Evolutionary conservation across 2,329 filamentous ascomycete genomes (phyloP).

Genomic region (Corinectria fuckeliana): DNA sequence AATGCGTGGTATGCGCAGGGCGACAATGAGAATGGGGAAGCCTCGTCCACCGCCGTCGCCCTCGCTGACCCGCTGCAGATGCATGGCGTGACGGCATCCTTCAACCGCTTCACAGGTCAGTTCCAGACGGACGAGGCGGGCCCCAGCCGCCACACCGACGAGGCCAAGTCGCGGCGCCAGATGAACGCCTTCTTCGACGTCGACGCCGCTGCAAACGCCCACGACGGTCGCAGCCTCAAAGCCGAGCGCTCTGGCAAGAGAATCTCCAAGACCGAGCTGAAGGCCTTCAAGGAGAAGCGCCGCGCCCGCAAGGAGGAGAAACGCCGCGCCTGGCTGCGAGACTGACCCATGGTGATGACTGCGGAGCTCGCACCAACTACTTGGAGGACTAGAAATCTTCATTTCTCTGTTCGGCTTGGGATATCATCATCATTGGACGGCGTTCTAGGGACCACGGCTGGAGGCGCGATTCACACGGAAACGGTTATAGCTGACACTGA

Average conservation of each 20-base stretch:
- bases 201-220: conserved; percentile 87
- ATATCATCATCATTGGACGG: conserved; percentile 25
- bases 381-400: background rate
- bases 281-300: conserved; percentile 90
- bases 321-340: conserved; percentile 85
- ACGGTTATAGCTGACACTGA: background rate
- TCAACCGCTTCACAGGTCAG: conserved; percentile 89
- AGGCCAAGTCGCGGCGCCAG: conserved; percentile 85
- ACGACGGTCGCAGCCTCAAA: conserved; percentile 89
- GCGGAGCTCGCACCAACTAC: background rate
- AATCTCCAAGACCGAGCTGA: conserved; percentile 83
- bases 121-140: conserved; percentile 74
- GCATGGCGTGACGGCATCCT: conserved; percentile 75
- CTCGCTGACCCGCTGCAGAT: conserved; percentile 52
- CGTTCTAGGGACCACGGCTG: conserved; percentile 21
- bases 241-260: conserved; percentile 89
- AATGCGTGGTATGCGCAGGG: conserved; percentile 89
- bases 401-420: background rate
- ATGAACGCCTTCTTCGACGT: conserved; percentile 97
- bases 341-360: conserved; percentile 58
- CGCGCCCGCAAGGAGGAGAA: conserved; percentile 93
- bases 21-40: conserved; percentile 43
- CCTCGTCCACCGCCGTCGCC: conserved; percentile 34
- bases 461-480: conserved; percentile 10
- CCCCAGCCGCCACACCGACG: conserved; percentile 81